A percentile compares a stretch with the other conserved stretches of the same genome.
Conservation (phyloP, 208 protist species). For the Acanthamoeba comandoni region DNA sequence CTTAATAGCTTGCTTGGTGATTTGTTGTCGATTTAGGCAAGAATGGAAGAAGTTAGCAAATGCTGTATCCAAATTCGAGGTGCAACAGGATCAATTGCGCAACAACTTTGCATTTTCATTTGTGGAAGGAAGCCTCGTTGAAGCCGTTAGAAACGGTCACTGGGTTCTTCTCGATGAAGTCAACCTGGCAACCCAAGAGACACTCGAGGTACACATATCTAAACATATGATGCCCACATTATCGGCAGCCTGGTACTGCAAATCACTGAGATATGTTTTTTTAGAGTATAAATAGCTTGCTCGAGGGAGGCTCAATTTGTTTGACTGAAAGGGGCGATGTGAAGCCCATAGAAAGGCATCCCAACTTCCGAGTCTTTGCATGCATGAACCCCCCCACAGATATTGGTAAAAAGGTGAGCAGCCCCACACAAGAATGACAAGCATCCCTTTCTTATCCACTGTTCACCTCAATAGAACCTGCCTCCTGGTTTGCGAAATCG, state of each 20-base stretch:
- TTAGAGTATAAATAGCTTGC: slow-evolving; percentile 91
- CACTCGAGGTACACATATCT: slow-evolving; percentile 93
- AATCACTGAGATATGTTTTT: slow-evolving; percentile 9
- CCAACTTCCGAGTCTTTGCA: slow-evolving; percentile 98
- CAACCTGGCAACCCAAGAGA: slow-evolving; percentile 98
- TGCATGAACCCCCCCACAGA: slow-evolving; percentile 99
- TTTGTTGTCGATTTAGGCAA: slow-evolving; percentile 43
- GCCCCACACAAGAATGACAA: too few species aligned
- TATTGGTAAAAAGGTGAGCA: slow-evolving; percentile 97
- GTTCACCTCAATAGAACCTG: slow-evolving; percentile 82
- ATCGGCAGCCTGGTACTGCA: slow-evolving; percentile 1
- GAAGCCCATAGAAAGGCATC: slow-evolving; percentile 92
- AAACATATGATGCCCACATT: slow-evolving; percentile 9
- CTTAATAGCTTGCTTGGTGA: too few species aligned
- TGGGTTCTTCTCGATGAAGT: slow-evolving; percentile 99
- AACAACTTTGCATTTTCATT: slow-evolving; percentile 97
- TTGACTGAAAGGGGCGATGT: slow-evolving; percentile 92
- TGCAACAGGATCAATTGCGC: slow-evolving; percentile 82
- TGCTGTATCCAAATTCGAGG: slow-evolving; percentile 73
- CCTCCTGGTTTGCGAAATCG: slow-evolving; percentile 93
- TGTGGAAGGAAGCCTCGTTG: slow-evolving; percentile 97
- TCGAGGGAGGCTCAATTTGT: slow-evolving; percentile 92
- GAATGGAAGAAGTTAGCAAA: slow-evolving; percentile 82
- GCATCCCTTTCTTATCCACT: neutral
- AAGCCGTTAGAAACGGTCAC: slow-evolving; percentile 95